phyloP scores from a whole-genome alignment of 495 filamentous ascomycete species.

The Hypoxylon fuscum region DNA sequence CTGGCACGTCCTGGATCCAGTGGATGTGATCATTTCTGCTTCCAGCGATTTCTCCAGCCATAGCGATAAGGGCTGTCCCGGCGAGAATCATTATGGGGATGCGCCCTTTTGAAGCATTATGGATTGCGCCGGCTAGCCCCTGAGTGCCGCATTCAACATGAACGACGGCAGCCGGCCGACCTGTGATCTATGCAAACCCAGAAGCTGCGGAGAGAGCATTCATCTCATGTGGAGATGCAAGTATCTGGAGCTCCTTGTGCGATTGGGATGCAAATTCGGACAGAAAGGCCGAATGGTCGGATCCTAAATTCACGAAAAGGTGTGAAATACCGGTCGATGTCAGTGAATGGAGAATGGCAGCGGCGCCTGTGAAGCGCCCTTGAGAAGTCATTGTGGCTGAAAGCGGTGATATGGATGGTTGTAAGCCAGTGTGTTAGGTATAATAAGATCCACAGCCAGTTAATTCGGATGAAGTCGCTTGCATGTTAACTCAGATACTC shows the following conservation, averaged over 20 bases:
- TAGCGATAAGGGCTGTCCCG: conserved; percentile 36
- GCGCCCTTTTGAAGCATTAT: conserved; percentile 45
- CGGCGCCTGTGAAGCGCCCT: not conserved
- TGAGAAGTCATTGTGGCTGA: not conserved
- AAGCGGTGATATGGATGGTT: no score
- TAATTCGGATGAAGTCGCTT: no score
- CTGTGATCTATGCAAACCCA: conserved; percentile 42
- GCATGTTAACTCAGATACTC: no score
- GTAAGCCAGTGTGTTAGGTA: no score
- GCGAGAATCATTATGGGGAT: conserved; percentile 45
- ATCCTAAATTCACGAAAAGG: conserved; percentile 15
- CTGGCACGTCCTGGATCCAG: conserved; percentile 44
- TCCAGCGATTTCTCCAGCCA: conserved; percentile 38
- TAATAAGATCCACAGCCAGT: no score
- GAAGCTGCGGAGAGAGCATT: conserved; percentile 44
- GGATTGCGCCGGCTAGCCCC: conserved; percentile 41
- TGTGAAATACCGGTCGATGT: conserved; percentile 2
- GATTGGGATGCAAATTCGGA: conserved; percentile 5
- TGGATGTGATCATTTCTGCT: conserved; percentile 43
- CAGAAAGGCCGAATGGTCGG: conserved; percentile 12
- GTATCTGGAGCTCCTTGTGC: conserved; percentile 1
- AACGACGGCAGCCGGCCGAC: conserved; percentile 37
- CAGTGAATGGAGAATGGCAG: conserved; percentile 11
- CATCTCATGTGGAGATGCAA: conserved; percentile 32
- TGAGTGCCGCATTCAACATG: conserved; percentile 46